Base-by-base conservation (phyloP, 306 rosid species). In the Astragalus membranaceus region DNA sequence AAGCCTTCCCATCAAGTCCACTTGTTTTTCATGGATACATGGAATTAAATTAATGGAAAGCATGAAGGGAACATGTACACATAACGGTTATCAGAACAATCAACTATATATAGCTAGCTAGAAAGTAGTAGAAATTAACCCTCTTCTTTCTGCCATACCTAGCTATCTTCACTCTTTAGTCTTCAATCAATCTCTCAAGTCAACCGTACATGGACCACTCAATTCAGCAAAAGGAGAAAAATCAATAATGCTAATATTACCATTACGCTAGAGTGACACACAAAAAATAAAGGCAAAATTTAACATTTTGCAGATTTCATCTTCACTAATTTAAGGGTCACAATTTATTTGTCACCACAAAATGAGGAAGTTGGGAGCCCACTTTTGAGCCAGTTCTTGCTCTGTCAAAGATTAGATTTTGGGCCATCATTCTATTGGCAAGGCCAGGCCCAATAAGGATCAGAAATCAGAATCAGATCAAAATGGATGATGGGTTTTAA, bases 1-100 rank as follows among this genome's bases (percentile, higher is more conserved):
- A 51, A 85, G 74, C 78, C 87, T 87, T 85, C 70, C 86, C 87
- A 8, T 75, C 75, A 1, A 78, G 74, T 48, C 65, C 85, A 87
- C 82, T 66, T 9, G 87, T 84, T 89, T 36, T 36, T 29, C 7
- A 29, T 26, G 59, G 8, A 8, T 7, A 39, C 46, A 41, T 41
- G 46, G 46, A 9, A 41, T 41, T 11, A 11, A 41, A 3, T 41
- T 8, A 4, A 3, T 8, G 12, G 8, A 41, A 37, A 7, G 2
- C 5, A 37, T 37, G 42, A 37, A 37, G 7, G 90, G 67, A 88
- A 83, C 26, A 83, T 3, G 36, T 0, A 33, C 42, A 9, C 90
- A 69, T 85, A 83, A 20, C 23, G 23, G 23, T 20, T 20, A 20
- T 47, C 51, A 4, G 17, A n/a, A n/a, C 51, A 47, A 47, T 47